phyloP scores from a whole-genome alignment of 176 grass and related monocot genomes.

The Otatea glauca region DNA sequence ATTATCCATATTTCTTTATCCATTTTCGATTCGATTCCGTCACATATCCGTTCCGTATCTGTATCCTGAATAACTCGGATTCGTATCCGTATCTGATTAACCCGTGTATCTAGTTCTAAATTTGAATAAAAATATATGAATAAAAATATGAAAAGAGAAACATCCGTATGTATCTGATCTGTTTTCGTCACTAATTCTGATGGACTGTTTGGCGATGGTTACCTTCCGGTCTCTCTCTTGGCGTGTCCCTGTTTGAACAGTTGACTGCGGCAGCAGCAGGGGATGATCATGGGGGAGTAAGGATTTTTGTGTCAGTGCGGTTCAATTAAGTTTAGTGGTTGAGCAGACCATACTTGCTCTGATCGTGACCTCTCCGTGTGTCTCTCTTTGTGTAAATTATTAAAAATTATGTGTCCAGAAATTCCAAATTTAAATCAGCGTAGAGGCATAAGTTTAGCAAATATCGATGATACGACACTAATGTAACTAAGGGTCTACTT shows the following conservation, averaged over 20 bases:
- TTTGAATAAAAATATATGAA: too few relatives aligned
- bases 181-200: too few relatives aligned
- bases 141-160: too few relatives aligned
- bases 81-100: too few relatives aligned
- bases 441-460: background rate
- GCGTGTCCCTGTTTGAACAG: slow-evolving; percentile 12
- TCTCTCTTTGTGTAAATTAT: too few relatives aligned
- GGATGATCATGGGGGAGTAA: background rate
- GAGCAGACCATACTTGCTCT: background rate
- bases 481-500: background rate
- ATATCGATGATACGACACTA: background rate
- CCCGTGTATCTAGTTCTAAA: too few relatives aligned
- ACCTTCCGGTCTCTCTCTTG: background rate
- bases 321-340: background rate
- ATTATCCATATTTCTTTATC: too few relatives aligned
- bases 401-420: background rate
- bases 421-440: background rate
- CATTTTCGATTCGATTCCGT: too few relatives aligned
- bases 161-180: too few relatives aligned
- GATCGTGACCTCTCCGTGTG: background rate
- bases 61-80: too few relatives aligned
- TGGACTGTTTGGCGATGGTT: too few relatives aligned
- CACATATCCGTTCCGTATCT: too few relatives aligned
- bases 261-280: background rate
- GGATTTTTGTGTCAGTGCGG: background rate